Evolutionary conservation across 768 basidiomycete species (phyloP).

Genomic region (Podaxis carcinomalis): DNA sequence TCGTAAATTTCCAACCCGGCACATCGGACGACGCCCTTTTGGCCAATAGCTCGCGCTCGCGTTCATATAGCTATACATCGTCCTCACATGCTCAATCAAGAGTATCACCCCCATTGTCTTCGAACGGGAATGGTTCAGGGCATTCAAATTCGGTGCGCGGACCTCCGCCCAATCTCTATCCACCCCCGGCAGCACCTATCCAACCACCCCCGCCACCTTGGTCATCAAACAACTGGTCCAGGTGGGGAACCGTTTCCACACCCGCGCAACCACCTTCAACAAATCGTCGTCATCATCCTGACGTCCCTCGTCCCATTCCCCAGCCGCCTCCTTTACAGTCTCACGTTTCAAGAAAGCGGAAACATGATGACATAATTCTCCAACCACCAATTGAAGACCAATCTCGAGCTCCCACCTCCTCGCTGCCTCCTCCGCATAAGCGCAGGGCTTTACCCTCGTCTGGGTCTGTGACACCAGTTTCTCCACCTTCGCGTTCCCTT

Average conservation of each 20-base stretch:
- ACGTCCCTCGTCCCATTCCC: not conserved
- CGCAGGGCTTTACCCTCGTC: conserved; percentile 20
- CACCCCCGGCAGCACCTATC: conserved; percentile 7
- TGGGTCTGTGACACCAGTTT: conserved; percentile 25
- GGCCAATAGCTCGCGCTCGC: not conserved
- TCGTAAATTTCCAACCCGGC: conserved; percentile 58
- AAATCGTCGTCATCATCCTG: conserved; percentile 17
- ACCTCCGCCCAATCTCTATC: conserved; percentile 7
- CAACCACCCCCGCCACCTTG: conserved; percentile 36
- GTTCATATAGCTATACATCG: conserved; percentile 3
- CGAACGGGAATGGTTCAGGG: conserved; percentile 6
- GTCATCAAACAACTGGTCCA: conserved; percentile 25
- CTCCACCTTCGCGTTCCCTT: conserved; percentile 9
- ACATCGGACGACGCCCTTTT: conserved; percentile 24
- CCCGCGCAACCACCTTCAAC: conserved; percentile 42
- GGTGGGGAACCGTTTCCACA: conserved; percentile 43
- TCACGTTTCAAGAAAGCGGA: conserved; percentile 40
- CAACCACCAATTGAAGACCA: conserved; percentile 22
- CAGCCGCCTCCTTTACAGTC: conserved; percentile 27
- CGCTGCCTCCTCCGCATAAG: conserved; percentile 19
- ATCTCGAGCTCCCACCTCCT: conserved; percentile 22
- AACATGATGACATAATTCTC: conserved; percentile 35
- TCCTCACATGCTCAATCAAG: conserved; percentile 5
- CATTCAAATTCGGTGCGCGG: conserved; percentile 12
- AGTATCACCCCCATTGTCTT: conserved; percentile 8